Conservation (phyloP, 2,329 filamentous ascomycete genomes). For the Exophiala spinifera region DNA sequence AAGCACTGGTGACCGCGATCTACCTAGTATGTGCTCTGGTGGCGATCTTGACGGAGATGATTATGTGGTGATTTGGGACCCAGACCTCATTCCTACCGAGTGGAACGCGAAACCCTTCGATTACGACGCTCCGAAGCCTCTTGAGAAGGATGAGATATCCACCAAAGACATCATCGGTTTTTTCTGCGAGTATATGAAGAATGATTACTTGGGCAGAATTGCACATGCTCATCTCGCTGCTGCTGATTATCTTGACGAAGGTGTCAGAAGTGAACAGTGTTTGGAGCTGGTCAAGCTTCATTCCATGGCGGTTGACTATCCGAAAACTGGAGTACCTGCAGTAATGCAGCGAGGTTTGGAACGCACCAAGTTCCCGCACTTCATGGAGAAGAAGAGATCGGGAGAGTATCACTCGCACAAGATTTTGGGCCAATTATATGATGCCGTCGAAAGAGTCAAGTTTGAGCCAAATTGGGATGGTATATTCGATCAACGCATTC, state of each 20-base stretch:
- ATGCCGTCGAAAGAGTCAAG: slow-evolving; percentile 65
- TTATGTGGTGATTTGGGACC: slow-evolving; percentile 91
- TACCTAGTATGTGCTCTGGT: slow-evolving; percentile 92
- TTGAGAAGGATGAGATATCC: slow-evolving; percentile 61
- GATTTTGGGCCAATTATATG: slow-evolving; percentile 78
- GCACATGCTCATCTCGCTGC: slow-evolving; percentile 77
- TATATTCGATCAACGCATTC: slow-evolving; percentile 72
- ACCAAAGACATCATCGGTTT: slow-evolving; percentile 75
- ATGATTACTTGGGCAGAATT: slow-evolving; percentile 75
- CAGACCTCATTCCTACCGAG: slow-evolving; percentile 63
- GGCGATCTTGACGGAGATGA: slow-evolving; percentile 96
- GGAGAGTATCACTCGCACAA: slow-evolving; percentile 63
- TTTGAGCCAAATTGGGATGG: slow-evolving; percentile 71
- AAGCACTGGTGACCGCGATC: slow-evolving; percentile 73
- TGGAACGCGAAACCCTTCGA: slow-evolving; percentile 79
- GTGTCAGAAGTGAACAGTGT: slow-evolving; percentile 69
- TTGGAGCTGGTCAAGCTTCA: slow-evolving; percentile 74
- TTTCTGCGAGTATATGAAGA: slow-evolving; percentile 91
- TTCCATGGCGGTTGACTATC: slow-evolving; percentile 89
- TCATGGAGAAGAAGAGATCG: slow-evolving; percentile 68
- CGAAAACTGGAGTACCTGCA: slow-evolving; percentile 81
- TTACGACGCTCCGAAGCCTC: slow-evolving; percentile 60
- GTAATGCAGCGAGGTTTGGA: slow-evolving; percentile 60
- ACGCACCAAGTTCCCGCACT: slow-evolving; percentile 74
- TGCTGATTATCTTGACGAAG: slow-evolving; percentile 61